These are phyloP conservation scores for Daucus carota DNA, from an alignment of 129 eudicot genomes.

Conservation along the genomic window DNA sequence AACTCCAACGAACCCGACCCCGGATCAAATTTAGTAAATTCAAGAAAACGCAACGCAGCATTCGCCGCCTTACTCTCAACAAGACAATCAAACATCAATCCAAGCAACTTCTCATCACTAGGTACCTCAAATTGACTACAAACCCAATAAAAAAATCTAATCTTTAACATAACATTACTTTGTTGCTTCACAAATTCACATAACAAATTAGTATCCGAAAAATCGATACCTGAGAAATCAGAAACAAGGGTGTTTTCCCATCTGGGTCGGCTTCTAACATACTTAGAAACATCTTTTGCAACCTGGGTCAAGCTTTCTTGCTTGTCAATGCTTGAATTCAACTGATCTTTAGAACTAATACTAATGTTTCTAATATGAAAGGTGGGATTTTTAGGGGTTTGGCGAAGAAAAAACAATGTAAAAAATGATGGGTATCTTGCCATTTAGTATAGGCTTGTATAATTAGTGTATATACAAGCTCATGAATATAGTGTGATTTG, in stretches of 20 bases:
- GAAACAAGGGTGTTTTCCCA: slow-evolving; percentile 63
- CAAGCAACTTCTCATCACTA: slow-evolving; percentile 27
- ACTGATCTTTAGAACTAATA: slow-evolving; percentile 11
- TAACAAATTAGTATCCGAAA: slow-evolving; percentile 37
- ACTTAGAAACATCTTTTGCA: slow-evolving; percentile 35
- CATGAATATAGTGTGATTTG: neutral
- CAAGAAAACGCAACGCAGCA: slow-evolving; percentile 43
- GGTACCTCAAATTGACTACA: slow-evolving; percentile 28
- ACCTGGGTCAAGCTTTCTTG: slow-evolving; percentile 10
- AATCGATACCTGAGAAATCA: slow-evolving; percentile 46
- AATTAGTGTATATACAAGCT: neutral
- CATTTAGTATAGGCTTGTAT: slow-evolving; percentile 18
- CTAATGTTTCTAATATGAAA: slow-evolving; percentile 24
- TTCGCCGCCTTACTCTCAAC: slow-evolving; percentile 44
- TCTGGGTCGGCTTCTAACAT: slow-evolving; percentile 52
- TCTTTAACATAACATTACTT: slow-evolving; percentile 33
- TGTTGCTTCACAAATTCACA: slow-evolving; percentile 44
- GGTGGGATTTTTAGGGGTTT: slow-evolving; percentile 28
- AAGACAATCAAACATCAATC: slow-evolving; percentile 38
- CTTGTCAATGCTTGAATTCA: slow-evolving; percentile 10
- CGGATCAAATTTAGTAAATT: slow-evolving; percentile 29
- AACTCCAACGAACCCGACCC: slow-evolving; percentile 35
- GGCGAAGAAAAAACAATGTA: slow-evolving; percentile 29
- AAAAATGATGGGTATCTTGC: slow-evolving; percentile 30
- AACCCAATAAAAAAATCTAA: slow-evolving; percentile 53